Conservation (phyloP, 1,284 basidiomycete genomes). For the Vanrija sp. region DNA sequence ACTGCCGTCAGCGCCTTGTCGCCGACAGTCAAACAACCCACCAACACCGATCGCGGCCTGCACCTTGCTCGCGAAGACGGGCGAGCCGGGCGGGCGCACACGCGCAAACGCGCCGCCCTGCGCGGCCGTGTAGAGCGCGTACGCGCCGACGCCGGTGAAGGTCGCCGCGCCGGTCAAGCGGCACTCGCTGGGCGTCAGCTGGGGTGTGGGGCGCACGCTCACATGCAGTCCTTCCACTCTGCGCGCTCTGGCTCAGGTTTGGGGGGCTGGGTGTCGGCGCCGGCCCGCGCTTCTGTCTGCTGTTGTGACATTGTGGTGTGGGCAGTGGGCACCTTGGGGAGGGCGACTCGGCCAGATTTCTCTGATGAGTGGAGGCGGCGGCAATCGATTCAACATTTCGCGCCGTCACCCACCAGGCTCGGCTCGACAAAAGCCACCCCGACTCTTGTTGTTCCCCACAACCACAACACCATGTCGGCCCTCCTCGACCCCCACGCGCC, state of each 20-base stretch:
- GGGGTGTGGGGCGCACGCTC: not conserved
- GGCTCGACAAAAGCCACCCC: not conserved
- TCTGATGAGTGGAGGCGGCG: not conserved
- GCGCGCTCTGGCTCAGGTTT: not conserved
- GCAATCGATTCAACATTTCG: no score
- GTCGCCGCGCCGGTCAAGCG: constrained; percentile 38
- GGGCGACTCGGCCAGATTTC: not conserved
- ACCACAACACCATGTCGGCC: not conserved
- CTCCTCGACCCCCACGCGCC: not conserved
- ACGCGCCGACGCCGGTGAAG: constrained; percentile 41
- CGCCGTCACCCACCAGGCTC: not conserved
- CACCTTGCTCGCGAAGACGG: constrained; percentile 28
- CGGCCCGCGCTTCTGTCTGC: not conserved
- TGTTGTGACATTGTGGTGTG: no score
- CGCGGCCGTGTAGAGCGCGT: constrained; percentile 37
- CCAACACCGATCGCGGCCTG: constrained; percentile 39
- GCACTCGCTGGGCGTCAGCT: constrained; percentile 32
- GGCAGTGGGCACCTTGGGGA: not conserved
- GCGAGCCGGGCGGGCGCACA: constrained; percentile 30
- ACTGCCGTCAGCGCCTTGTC: not conserved
- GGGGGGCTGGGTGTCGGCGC: not conserved
- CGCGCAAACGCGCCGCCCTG: constrained; percentile 37
- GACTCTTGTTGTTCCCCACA: not conserved
- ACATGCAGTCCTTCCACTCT: constrained; percentile 1
- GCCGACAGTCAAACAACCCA: constrained; percentile 17